Evolutionary conservation across 768 basidiomycete genomes (phyloP), one percentile per base, ranked within the genome.

Genomic region (Dioszegia hungarica): DNA sequence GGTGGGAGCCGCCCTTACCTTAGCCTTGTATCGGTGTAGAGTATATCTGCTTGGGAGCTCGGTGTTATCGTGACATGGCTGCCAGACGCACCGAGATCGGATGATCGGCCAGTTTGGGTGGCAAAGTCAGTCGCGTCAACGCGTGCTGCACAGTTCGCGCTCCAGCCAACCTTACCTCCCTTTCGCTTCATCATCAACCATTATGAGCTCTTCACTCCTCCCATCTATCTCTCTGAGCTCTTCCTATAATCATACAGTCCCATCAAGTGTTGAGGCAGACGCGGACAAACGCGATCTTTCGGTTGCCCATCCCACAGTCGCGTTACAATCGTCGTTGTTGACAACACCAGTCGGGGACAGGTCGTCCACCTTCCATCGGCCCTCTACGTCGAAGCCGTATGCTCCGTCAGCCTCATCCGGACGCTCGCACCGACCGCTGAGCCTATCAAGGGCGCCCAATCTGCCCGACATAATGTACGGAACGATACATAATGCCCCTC

Each of bases 1-100:
- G 52, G 6, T 58, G 57, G 50, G 49, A 58, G 24, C 50, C 57
- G 24, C 57, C 57, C 6, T 33, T 51, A 51, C 57, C 38, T 44
- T 58, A 51, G 55, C 34, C 22, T 24, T 19, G 37, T 9, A 22
- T 36, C 15, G 19, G 28, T 39, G 9, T 36, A n/a, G 12, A 19
- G 28, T 47, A 15, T 47, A 47, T 47, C 20, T 24, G 27, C 22
- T n/a, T n/a, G n/a, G n/a, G n/a, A n/a, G n/a, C n/a, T n/a, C n/a
- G n/a, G n/a, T n/a, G n/a, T n/a, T n/a, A n/a, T n/a, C n/a, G n/a
- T n/a, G n/a, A n/a, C n/a, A n/a, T n/a, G n/a, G n/a, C n/a, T n/a
- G n/a, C n/a, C n/a, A n/a, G n/a, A n/a, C n/a, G n/a, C n/a, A n/a
- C n/a, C n/a, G n/a, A n/a, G n/a, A n/a, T n/a, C n/a, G 9, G 43